These are phyloP conservation scores for Heterobasidion occidentale DNA, from an alignment of 1,284 basidiomycete genomes.

Conservation along the genomic window DNA sequence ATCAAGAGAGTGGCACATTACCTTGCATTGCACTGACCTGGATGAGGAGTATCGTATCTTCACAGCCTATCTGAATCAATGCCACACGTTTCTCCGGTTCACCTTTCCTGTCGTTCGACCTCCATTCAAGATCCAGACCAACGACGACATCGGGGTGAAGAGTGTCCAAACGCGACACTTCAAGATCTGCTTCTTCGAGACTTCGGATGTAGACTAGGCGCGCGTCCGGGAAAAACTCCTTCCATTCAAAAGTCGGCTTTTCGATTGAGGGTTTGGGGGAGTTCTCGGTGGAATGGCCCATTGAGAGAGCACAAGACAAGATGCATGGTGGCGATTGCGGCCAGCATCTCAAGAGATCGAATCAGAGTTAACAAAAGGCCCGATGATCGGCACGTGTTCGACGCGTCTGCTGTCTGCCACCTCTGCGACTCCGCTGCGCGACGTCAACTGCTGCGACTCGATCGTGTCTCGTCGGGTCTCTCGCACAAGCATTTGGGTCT, in stretches of 20 bases:
- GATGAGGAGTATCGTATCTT: constrained; percentile 45
- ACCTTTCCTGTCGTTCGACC: constrained; percentile 46
- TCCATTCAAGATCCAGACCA: constrained; percentile 75
- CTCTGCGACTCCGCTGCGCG: too few relatives aligned
- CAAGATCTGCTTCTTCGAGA: constrained; percentile 14
- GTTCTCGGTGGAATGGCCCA: neutral
- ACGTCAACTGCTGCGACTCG: too few relatives aligned
- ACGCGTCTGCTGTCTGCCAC: too few relatives aligned
- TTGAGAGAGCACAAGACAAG: neutral
- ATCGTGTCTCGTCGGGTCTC: too few relatives aligned
- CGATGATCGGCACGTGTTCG: too few relatives aligned
- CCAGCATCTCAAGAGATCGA: too few relatives aligned
- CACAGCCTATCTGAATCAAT: constrained; percentile 58
- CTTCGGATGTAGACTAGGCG: constrained; percentile 20
- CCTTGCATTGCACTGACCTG: constrained; percentile 57
- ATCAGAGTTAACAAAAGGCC: too few relatives aligned
- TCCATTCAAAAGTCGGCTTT: constrained; percentile 9
- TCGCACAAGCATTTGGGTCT: too few relatives aligned
- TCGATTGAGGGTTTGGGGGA: neutral
- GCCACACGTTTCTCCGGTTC: constrained; percentile 54
- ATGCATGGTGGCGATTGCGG: too few relatives aligned
- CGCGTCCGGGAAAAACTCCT: constrained; percentile 4
- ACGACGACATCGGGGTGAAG: constrained; percentile 23
- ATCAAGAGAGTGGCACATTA: constrained; percentile 18
- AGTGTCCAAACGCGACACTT: constrained; percentile 9